Base-by-base conservation (phyloP, 2,329 filamentous ascomycete genomes). In the Aspergillus luchuensis region DNA sequence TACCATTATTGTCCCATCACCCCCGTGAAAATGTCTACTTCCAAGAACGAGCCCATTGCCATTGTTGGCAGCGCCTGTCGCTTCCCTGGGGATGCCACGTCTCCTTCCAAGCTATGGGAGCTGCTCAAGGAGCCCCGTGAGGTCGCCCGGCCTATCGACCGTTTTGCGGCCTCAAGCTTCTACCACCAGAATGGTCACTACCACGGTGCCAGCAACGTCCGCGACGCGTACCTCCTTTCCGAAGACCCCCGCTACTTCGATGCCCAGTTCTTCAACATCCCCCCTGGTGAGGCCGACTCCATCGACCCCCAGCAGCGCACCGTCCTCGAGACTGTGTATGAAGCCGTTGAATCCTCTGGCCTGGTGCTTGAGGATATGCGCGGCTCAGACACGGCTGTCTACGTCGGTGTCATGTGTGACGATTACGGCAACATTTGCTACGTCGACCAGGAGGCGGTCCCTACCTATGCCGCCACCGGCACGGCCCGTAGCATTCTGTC, bases 311-410 rank as follows among this genome's bases (percentile, higher is more conserved):
- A 71, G 48, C 69, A 71, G 41, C 50, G 70, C 1, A 50, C 68
- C 2, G 60, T 69, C 4, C 41, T 72, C 5, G 75, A 81, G 63
- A 71, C 69, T 1, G 76, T 79, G 0, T 82, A 81, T 63, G 75
- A 82, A 51, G 74, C 75, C 11, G 62, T 66, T 47, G 72, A 65
- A 25, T 43, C 57, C 30, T 64, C 63, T 7, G 66, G 67, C 1
- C 23, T 63, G 11, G 58, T 52, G 53, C 60, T 66, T 28, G 62
- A 62, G 30, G 49, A 54, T 2, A 13, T 74, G 4, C 50, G 23
- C 7, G 72, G 71, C 8, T 63, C 66, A 10, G 38, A 66, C 21
- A 72, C 69, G 11, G 62, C 65, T 3, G 71, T 72, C 3, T 73
- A 66, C 11, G 54, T 57, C 19, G 52, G 60, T 3, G 49, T 43